These are phyloP conservation scores for Lachnellula occidentalis DNA, from an alignment of 2,329 filamentous ascomycete species.

Conservation along the genomic window DNA sequence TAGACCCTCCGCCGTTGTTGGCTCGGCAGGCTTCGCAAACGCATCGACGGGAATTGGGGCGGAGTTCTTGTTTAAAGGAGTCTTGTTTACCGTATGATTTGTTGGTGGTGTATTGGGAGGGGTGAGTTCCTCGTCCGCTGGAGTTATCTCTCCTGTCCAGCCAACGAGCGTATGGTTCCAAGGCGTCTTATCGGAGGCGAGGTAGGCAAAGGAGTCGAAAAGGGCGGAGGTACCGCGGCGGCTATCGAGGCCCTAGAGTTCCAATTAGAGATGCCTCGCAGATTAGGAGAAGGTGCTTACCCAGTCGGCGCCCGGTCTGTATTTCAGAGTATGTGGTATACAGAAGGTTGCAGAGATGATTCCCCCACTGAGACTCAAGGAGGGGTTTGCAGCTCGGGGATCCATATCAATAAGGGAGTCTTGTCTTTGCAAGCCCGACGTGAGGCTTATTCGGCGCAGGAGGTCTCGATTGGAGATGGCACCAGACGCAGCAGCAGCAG, in stretches of 20 bases:
- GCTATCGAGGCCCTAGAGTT: conserved; percentile 60
- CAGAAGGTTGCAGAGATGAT: conserved; percentile 63
- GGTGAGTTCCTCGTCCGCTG: conserved; percentile 38
- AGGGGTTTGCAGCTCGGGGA: conserved; percentile 48
- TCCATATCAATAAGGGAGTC: conserved; percentile 50
- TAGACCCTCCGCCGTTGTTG: conserved; percentile 61
- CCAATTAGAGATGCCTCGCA: conserved; percentile 14
- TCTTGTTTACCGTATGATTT: conserved; percentile 39
- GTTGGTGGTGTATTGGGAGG: conserved; percentile 44
- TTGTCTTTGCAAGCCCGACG: conserved; percentile 13
- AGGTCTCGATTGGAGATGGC: conserved; percentile 37
- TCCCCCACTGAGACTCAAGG: conserved; percentile 55
- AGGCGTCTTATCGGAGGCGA: conserved; percentile 74
- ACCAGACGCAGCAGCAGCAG: conserved; percentile 28
- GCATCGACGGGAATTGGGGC: conserved; percentile 72
- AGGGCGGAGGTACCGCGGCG: conserved; percentile 86
- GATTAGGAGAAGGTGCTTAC: conserved; percentile 37
- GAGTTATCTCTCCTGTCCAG: conserved; percentile 86
- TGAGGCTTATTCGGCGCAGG: conserved; percentile 39
- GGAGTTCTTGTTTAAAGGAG: conserved; percentile 66
- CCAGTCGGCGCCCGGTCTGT: conserved; percentile 55
- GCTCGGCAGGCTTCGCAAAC: conserved; percentile 47
- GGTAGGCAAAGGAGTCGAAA: conserved; percentile 83
- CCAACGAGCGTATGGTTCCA: conserved; percentile 93
- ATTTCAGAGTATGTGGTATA: conserved; percentile 54